Percentiles rank a stretch among this genome's conserved stretches.
These are phyloP conservation scores for Candida pini DNA, from an alignment of 805 yeast genomes.

Conservation along the genomic window DNA sequence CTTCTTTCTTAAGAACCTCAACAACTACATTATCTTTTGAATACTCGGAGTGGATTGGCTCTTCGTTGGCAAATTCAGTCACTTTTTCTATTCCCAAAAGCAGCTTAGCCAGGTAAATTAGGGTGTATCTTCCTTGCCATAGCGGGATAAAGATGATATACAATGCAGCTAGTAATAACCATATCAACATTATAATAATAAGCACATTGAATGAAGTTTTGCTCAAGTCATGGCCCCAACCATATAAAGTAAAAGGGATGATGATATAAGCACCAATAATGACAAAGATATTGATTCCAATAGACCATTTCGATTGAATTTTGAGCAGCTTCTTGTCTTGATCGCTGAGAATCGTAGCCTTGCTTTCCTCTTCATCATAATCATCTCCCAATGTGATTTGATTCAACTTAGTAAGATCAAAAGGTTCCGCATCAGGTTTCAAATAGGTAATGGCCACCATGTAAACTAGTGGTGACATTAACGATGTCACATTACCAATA, in stretches of 20 bases:
- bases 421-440: constrained; percentile 28
- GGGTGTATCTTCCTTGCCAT: constrained; percentile 28
- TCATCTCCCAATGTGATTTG: constrained; percentile 30
- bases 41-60: no score
- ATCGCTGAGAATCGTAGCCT: constrained; percentile 20
- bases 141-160: constrained; percentile 34
- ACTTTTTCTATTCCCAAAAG: no score
- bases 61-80: no score
- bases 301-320: constrained; percentile 35
- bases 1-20: no score
- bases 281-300: constrained; percentile 31
- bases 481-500: constrained; percentile 26
- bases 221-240: constrained; percentile 30
- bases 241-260: constrained; percentile 30
- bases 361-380: constrained; percentile 28
- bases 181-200: constrained; percentile 33
- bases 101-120: no score
- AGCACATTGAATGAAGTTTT: constrained; percentile 32
- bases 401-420: constrained; percentile 19
- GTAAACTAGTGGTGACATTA: constrained; percentile 23
- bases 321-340: constrained; percentile 21
- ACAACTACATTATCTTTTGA: no score
- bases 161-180: constrained; percentile 30
- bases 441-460: constrained; percentile 25
- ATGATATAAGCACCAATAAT: constrained; percentile 28